phyloP scores from a whole-genome alignment of 768 basidiomycete species.

The Tephrocybe sp. region DNA sequence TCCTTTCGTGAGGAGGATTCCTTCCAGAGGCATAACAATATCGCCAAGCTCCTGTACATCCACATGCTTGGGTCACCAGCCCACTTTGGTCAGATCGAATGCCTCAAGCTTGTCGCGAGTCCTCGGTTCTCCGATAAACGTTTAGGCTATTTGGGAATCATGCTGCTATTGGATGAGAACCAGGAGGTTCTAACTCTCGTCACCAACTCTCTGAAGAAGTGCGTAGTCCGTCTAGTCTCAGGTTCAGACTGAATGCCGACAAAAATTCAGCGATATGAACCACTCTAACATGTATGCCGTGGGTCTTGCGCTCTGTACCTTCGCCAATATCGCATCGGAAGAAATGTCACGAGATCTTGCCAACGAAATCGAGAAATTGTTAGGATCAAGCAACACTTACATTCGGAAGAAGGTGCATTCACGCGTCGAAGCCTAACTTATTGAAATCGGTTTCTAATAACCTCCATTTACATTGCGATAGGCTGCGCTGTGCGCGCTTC shows the following conservation, averaged over 20 bases:
- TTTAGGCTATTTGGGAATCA: conserved; percentile 94
- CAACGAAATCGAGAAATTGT: conserved; percentile 95
- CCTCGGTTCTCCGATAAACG: conserved; percentile 96
- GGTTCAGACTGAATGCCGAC: neutral
- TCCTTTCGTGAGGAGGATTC: conserved; percentile 98
- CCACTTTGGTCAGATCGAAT: conserved; percentile 99
- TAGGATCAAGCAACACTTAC: conserved; percentile 97
- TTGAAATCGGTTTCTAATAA: neutral
- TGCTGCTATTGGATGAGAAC: conserved; percentile 95
- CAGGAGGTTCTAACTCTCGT: conserved; percentile 97
- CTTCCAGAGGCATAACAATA: conserved; percentile 92
- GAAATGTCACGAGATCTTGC: conserved; percentile 99
- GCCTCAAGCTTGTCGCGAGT: conserved; percentile 90
- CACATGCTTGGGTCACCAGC: conserved; percentile 99
- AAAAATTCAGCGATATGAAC: conserved; percentile 85
- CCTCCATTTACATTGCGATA: conserved; percentile 26
- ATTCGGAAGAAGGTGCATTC: conserved; percentile 93
- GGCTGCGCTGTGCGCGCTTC: conserved; percentile 93
- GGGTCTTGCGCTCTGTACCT: conserved; percentile 94
- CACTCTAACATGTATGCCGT: conserved; percentile 99
- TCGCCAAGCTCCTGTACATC: conserved; percentile 97
- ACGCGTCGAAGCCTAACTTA: neutral
- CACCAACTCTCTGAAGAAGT: conserved; percentile 99
- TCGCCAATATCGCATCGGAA: conserved; percentile 98
- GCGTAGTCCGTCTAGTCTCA: conserved; percentile 20